A percentile compares a stretch with the other conserved stretches of the same genome.
phyloP scores from a whole-genome alignment of 768 basidiomycete species.

The Russula ochroleuca region DNA sequence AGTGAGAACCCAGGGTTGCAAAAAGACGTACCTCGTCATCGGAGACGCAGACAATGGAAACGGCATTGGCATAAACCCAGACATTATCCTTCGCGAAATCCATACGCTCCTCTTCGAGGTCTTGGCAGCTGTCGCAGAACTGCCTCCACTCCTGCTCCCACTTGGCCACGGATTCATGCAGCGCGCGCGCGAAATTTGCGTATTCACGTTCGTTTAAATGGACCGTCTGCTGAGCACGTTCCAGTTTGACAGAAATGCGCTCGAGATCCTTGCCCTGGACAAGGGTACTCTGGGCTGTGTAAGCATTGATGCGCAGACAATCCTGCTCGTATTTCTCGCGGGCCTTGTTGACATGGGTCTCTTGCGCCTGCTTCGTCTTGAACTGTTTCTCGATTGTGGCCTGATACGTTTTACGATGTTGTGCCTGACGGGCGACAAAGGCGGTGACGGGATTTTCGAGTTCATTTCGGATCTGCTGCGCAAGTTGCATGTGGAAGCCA shows the following conservation, averaged over 20 bases:
- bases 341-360: conserved; percentile 80
- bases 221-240: conserved; percentile 85
- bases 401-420: conserved; percentile 72
- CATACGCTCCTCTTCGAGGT: conserved; percentile 91
- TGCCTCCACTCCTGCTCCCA: conserved; percentile 95
- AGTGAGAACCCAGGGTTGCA: neutral
- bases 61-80: conserved; percentile 94
- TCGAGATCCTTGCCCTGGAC: conserved; percentile 93
- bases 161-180: conserved; percentile 72
- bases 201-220: conserved; percentile 90
- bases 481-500: conserved; percentile 63
- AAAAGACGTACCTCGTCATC: conserved; percentile 79
- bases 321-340: conserved; percentile 92
- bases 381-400: conserved; percentile 81
- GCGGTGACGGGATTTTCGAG: conserved; percentile 61
- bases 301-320: conserved; percentile 89
- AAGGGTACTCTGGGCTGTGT: conserved; percentile 85
- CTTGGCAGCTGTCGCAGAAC: conserved; percentile 94
- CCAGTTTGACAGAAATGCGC: conserved; percentile 80
- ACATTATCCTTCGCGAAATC: conserved; percentile 93
- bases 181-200: conserved; percentile 72
- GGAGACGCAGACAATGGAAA: conserved; percentile 91
- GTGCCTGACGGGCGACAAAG: conserved; percentile 61
- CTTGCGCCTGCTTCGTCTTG: conserved; percentile 84
- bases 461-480: conserved; percentile 68